Base-by-base conservation (phyloP, 441 rosid species). In the Dalechampia spathulata region DNA sequence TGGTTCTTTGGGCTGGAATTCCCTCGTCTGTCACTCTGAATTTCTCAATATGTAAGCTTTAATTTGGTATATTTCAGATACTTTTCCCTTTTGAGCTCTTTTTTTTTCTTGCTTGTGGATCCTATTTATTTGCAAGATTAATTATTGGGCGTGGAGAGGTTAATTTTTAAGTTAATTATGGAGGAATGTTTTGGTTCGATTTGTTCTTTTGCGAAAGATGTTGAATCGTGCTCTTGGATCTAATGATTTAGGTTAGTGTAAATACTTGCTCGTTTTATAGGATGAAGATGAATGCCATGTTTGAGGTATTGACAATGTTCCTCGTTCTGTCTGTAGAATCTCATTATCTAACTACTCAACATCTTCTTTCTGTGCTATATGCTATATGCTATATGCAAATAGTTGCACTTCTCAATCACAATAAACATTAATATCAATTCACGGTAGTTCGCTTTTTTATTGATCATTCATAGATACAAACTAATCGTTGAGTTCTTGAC, bases 1-100 rank as follows among this genome's bases (percentile, higher is more conserved):
- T 52, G 65, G 81, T 22, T 87, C 93, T 39, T 57, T 82, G 61
- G 79, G 75, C 2, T 87, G 89, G 86, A 72, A 74, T 74, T 87
- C 95, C 9, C 81, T 85, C 28, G 79, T 87, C 60, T 91, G 93
- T 55, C 98, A 91, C 67, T 81, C 98, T 26, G 87, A 82, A 56
- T 79, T 85, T 38, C 83, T 87, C 75, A 87, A 85, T 68, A 65
- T 74, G 98, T 87, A 64, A 52, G 78, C 34, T 30, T 30, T 8
- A 4, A 30, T 30, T 30, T 30, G 4, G 34, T 30, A 3, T 8
- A 30, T 3, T 30, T 30, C n/a, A n/a, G n/a, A n/a, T n/a, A 16
- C 46, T 49, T 45, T 1, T 8, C 16, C 10, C 17, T 57, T 42
- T 47, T 17, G 52, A 14, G 6, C 42, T 55, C 25, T 1, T 42